Base-by-base conservation (phyloP, 441 rosid genomes). In the Erysimum cheiri region DNA sequence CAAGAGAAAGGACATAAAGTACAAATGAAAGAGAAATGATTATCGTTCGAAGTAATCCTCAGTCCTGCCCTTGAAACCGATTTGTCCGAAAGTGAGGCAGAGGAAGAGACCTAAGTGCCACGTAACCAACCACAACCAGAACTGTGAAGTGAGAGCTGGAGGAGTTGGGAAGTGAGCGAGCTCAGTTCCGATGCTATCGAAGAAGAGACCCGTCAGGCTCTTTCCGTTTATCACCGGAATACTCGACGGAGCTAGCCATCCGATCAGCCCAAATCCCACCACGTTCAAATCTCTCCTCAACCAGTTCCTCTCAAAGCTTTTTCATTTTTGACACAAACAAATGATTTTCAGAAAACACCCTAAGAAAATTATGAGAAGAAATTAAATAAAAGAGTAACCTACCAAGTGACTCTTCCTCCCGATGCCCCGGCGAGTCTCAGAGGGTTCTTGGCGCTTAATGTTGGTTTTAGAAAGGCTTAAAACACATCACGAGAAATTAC, bases 191-290 rank as follows among this genome's bases (percentile, higher is more conserved):
- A 91, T 91, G 80, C 97, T 90, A 15, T 90, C 93, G 32, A 94
- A 86, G 85, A 94, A 94, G 65, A 91, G 96, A 8, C 96, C 89
- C 0, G 96, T 84, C 81, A 91, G 78, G 76, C 97, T 94, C 82
- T 90, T 94, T 3, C 97, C 98, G 24, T 82, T 11, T 49, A 91
- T 91, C 1, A 81, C 90, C 14, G 97, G 97, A 6, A 91, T 69
- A 77, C 98, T 91, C 11, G 96, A 91, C 2, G 98, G 98, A 4
- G 92, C 98, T 26, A 91, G 0, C 97, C 97, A 91, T 46, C 97
- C 97, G 40, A 93, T 84, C 68, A 94, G 63, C 32, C 95, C 97
- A 59, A 89, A 94, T 8, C 96, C 97, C 1, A 94, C 82, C 87
- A 91, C 98, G 63, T 81, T 91, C 53, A 85, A 68, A 49, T 93